phyloP scores from a whole-genome alignment of 345 rosid genomes.

The Microcos paniculata region DNA sequence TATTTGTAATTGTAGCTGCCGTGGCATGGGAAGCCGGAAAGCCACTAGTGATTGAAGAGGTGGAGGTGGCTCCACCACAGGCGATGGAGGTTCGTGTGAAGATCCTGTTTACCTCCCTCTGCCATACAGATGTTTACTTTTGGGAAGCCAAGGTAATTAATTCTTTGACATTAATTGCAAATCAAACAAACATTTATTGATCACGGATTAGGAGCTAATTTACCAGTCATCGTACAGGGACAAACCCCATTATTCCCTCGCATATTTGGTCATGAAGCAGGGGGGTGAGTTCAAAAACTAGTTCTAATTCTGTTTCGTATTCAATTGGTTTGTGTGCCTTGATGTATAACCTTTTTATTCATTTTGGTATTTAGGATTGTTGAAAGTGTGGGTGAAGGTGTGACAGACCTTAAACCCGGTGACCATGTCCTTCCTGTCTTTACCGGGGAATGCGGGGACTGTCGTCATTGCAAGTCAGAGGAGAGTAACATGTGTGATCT shows the following conservation, averaged over 20 bases:
- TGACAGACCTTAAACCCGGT: slow-evolving; percentile 33
- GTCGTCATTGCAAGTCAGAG: slow-evolving; percentile 31
- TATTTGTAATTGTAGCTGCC: slow-evolving; percentile 20
- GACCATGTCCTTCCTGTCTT: slow-evolving; percentile 42
- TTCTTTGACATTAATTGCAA: background rate
- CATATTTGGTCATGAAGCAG: slow-evolving; percentile 27
- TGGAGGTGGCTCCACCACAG: slow-evolving; percentile 32
- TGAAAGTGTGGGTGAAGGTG: slow-evolving; percentile 42
- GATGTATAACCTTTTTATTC: background rate
- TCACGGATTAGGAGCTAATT: background rate
- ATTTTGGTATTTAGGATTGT: slow-evolving; percentile 21
- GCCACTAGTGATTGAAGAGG: slow-evolving; percentile 33
- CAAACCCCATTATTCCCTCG: slow-evolving; percentile 26
- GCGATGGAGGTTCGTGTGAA: slow-evolving; percentile 32
- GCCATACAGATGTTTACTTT: slow-evolving; percentile 37
- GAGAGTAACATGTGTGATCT: slow-evolving; percentile 41
- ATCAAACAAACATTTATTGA: background rate
- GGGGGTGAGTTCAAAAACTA: slow-evolving; percentile 12
- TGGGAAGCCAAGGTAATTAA: slow-evolving; percentile 37
- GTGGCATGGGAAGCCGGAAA: slow-evolving; percentile 39
- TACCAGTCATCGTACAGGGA: slow-evolving; percentile 8
- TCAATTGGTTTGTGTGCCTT: too few relatives aligned
- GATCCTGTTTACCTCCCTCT: slow-evolving; percentile 32
- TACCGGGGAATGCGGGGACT: slow-evolving; percentile 39
- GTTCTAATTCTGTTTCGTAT: background rate